Conservation (phyloP, 306 rosid species). For the Cajanus cajan region DNA sequence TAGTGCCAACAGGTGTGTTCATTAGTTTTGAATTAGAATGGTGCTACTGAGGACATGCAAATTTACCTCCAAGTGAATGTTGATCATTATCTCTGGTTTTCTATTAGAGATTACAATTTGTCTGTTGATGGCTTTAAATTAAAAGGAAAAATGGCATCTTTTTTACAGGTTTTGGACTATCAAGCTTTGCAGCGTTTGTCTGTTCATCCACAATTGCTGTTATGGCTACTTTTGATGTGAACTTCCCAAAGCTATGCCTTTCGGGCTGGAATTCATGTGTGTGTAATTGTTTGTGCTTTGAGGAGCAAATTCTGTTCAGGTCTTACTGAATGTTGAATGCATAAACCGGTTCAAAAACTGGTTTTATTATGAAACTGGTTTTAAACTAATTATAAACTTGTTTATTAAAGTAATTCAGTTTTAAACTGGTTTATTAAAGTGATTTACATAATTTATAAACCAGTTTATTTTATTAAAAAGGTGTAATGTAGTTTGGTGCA, state of each 20-base stretch:
- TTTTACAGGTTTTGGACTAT: constrained; percentile 84
- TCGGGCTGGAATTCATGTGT: neutral
- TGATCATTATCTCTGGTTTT: neutral
- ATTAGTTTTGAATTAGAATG: constrained; percentile 12
- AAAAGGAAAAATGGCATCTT: neutral
- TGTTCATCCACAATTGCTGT: constrained; percentile 96
- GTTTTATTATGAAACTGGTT: too few relatives aligned
- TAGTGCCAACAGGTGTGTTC: constrained; percentile 79
- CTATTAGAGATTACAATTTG: constrained; percentile 5
- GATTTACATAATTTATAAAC: too few relatives aligned
- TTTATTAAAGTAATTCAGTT: too few relatives aligned
- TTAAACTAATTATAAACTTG: too few relatives aligned
- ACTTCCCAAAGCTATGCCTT: constrained; percentile 71
- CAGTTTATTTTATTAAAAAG: too few relatives aligned
- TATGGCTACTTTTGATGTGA: constrained; percentile 84
- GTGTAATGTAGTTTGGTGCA: too few relatives aligned
- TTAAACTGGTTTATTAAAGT: too few relatives aligned
- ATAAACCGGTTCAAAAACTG: too few relatives aligned
- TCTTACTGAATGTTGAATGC: constrained; percentile 1
- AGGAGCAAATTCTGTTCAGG: neutral
- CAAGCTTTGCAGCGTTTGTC: constrained; percentile 98
- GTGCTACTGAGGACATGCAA: neutral
- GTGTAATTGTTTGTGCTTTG: neutral
- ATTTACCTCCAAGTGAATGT: constrained; percentile 2
- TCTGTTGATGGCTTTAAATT: constrained; percentile 10